These are phyloP conservation scores for Ampelocalamus luodianensis DNA, from an alignment of 176 grass and related monocot genomes.

Conservation along the genomic window DNA sequence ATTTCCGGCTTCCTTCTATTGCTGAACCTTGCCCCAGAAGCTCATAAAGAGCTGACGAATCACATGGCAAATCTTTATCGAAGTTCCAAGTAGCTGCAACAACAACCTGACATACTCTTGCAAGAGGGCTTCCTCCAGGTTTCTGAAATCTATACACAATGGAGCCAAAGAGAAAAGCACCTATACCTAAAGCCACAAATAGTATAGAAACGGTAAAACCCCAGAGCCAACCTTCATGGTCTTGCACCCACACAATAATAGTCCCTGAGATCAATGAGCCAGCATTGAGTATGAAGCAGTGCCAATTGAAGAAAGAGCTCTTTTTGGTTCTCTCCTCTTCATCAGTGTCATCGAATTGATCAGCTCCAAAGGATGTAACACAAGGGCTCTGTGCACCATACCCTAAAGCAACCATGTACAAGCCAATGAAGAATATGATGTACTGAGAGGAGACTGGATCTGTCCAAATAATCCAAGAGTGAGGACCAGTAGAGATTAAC, in stretches of 20 bases:
- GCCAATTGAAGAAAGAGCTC: conserved; percentile 87
- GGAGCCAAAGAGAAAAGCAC: conserved; percentile 67
- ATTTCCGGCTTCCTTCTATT: conserved; percentile 58
- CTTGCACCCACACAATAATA: conserved; percentile 78
- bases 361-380: conserved; percentile 77
- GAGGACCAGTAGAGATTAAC: conserved; percentile 40
- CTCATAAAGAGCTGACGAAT: conserved; percentile 78
- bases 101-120: conserved; percentile 79
- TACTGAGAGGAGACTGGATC: conserved; percentile 52
- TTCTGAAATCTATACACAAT: conserved; percentile 83
- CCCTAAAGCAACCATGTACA: conserved; percentile 84
- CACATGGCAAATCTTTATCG: conserved; percentile 55
- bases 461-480: conserved; percentile 44
- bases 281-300: conserved; percentile 66
- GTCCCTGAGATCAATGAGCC: conserved; percentile 69
- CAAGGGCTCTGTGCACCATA: conserved; percentile 73
- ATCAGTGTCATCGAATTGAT: conserved; percentile 89
- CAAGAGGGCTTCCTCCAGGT: conserved; percentile 82
- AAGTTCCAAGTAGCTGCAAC: conserved; percentile 72
- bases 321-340: conserved; percentile 60
- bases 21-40: conserved; percentile 55
- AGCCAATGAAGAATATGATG: conserved; percentile 63
- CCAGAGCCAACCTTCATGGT: conserved; percentile 74
- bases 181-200: conserved; percentile 62
- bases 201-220: conserved; percentile 66